These are phyloP conservation scores for Chaetoceros tenuissimus DNA, from an alignment of 108 stramenopile genomes.

Conservation along the genomic window DNA sequence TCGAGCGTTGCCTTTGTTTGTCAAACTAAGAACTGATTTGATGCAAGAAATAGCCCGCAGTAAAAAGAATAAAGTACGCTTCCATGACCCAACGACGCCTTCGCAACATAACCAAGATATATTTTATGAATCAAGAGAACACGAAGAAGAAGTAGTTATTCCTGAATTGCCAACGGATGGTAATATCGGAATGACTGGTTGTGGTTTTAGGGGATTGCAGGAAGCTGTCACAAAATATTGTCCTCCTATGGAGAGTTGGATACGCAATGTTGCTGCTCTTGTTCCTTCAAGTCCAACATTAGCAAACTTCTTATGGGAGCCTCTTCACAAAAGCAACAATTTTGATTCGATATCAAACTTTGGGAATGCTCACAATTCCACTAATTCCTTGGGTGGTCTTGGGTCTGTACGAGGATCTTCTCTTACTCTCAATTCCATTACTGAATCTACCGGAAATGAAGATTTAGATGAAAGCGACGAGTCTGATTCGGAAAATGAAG, in stretches of 20 bases:
- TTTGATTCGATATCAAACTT: no score
- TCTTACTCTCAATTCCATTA: slow-evolving; percentile 17
- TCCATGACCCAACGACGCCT: no score
- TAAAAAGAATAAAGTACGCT: slow-evolving; percentile 7
- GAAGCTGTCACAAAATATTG: slow-evolving; percentile 50
- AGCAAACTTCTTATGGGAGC: slow-evolving; percentile 67
- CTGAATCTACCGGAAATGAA: slow-evolving; percentile 10
- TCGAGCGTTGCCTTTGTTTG: slow-evolving; percentile 55
- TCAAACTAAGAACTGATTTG: slow-evolving; percentile 60
- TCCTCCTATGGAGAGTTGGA: slow-evolving; percentile 64
- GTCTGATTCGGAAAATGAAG: no score
- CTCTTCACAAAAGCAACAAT: slow-evolving; percentile 20
- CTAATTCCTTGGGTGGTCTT: slow-evolving; percentile 5
- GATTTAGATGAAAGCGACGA: slow-evolving; percentile 12
- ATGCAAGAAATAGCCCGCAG: slow-evolving; percentile 36
- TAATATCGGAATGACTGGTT: slow-evolving; percentile 34
- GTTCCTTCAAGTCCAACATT: slow-evolving; percentile 59
- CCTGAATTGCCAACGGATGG: slow-evolving; percentile 49
- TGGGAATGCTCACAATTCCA: slow-evolving; percentile 4
- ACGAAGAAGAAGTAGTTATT: slow-evolving; percentile 24
- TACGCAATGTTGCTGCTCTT: slow-evolving; percentile 42
- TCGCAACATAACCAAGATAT: no score
- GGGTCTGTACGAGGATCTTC: slow-evolving; percentile 12
- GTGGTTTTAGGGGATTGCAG: slow-evolving; percentile 63
- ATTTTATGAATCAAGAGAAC: background rate